Evolutionary conservation across 2,329 filamentous ascomycete species (phyloP), one percentile per base, ranked within the genome.

Genomic region (Fusarium denticulatum): DNA sequence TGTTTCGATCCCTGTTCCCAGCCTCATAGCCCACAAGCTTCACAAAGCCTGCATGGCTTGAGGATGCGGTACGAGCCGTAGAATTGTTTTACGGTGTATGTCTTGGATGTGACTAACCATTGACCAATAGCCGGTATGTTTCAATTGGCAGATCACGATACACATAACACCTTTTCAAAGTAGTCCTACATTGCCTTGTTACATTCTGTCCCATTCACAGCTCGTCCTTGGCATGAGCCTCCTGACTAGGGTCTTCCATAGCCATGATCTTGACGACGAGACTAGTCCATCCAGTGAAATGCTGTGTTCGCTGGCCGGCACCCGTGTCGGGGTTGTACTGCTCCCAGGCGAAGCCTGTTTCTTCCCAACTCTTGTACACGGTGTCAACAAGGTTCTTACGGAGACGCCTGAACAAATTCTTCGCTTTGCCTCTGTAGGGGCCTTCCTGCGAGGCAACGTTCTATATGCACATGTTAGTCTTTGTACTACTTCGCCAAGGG

Each of bases 221-320:
- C 81, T 89, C 88, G 74, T 89, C 87, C 72, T 79, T 82, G 26
- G 62, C 77, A 52, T 82, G 81, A 36, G 72, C 77, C 45, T 77
- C 76, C 47, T 76, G 76, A 32, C 72, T 72, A 28, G 94, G 79
- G 76, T 97, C 92, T 12, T 94, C 93, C 94, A 99, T 96, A 52
- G 91, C 90, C 95, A 98, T 97, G 75, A 99, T 94, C 86, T 97
- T 98, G 50, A 98, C 95, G 53, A 98, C 94, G 83, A 98, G 86
- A 81, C 94, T 97, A n/a, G 96, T 99, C 96, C 96, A 99, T 57
- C 96, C 96, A 0, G 96, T 98, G 81, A 99, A 99, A 83, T 98
- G 96, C 86, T 98, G 95, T 10, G 95, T 98, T 46, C 96, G 89
- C 86, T 98, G 96, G n/a, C 96, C 96, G 60, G 89, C 89, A 50